Base-by-base conservation (phyloP, 495 filamentous ascomycete genomes). In the Umbilicaria muhlenbergii region DNA sequence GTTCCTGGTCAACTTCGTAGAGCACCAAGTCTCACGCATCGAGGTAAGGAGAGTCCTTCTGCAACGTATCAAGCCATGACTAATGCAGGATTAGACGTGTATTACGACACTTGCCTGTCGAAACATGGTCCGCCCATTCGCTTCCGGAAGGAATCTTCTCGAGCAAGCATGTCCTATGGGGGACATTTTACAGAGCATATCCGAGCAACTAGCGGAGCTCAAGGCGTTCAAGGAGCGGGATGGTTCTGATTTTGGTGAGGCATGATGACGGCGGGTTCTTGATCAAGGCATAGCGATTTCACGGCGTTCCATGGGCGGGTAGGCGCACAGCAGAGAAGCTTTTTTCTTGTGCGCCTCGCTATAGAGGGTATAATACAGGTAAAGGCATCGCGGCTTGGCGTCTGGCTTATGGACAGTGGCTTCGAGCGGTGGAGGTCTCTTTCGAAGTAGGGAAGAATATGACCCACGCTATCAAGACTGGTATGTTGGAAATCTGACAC, bases 21-120 rank as follows among this genome's bases (percentile, higher is more conserved):
- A 94, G 55, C 88, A 95, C 56, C 85, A 93, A 65, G 80, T 96
- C 44, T 85, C 83, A 45, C 74, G 91, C 45, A 93, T 99, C 55
- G 91, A 99, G 76, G 88, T 91, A 68, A 52, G 81, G 64, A 33
- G 48, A 28, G 12, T 5, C 17, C 38, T 13, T 34, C 34, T 46
- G 36, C 4, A 41, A 45, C 12, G 35, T 14, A 19, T 44, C 42
- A 18, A 16, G 18, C 34, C n/a, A 5, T 36, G 13, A 39, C 41
- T 60, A 21, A 62, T 42, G 37, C 41, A 5, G 13, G 13, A n/a
- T 11, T 32, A 80, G 75, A 69, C 75, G 36, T 78, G 77, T 48
- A 65, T 83, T 41, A 75, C 77, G 32, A 78, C 79, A 0, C 68
- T 88, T 32, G 59, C 69, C 7, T 51, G 83, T 33, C 76, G 83